Evolutionary conservation across 2,329 filamentous ascomycete species (phyloP).

Genomic region (Pseudocercospora fuligena): DNA sequence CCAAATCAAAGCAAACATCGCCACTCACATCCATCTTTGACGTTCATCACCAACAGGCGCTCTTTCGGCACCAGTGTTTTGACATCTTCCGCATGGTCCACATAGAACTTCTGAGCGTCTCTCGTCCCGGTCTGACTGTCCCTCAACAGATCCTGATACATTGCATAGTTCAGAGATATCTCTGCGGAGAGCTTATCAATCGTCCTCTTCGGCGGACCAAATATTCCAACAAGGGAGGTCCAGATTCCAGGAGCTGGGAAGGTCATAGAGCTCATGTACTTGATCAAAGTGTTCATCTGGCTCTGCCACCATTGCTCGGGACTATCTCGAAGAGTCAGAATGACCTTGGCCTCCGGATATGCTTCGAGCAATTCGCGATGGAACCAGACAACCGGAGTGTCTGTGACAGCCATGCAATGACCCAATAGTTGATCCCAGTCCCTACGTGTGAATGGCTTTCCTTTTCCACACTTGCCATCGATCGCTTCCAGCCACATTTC

Average conservation of each 20-base stretch:
- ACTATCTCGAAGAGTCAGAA: conserved; percentile 39
- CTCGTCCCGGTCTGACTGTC: conserved; percentile 15
- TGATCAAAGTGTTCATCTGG: conserved; percentile 12
- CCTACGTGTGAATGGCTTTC: conserved; percentile 17
- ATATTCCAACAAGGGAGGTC: neutral
- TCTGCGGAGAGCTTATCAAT: neutral
- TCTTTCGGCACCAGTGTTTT: conserved; percentile 18
- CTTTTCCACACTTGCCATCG: conserved; percentile 17
- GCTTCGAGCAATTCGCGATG: conserved; percentile 41
- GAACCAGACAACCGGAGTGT: conserved; percentile 42
- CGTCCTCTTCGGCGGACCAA: conserved; percentile 5
- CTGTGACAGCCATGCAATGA: conserved; percentile 40
- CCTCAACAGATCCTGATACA: conserved; percentile 7
- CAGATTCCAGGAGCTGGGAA: neutral
- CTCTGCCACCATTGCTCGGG: conserved; percentile 17
- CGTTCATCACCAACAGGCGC: conserved; percentile 24
- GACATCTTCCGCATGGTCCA: conserved; percentile 13
- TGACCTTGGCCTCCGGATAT: conserved; percentile 46
- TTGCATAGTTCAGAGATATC: neutral
- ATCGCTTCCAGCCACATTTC: conserved; percentile 33
- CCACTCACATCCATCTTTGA: conserved; percentile 18
- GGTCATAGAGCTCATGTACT: neutral
- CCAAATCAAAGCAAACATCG: too few species aligned
- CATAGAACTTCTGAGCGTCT: conserved; percentile 13
- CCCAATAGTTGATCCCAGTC: conserved; percentile 43